Evolutionary conservation across 164 flowering plant genomes (phyloP), one percentile per base, ranked within the genome.

Genomic region (Vitis cinerea): DNA sequence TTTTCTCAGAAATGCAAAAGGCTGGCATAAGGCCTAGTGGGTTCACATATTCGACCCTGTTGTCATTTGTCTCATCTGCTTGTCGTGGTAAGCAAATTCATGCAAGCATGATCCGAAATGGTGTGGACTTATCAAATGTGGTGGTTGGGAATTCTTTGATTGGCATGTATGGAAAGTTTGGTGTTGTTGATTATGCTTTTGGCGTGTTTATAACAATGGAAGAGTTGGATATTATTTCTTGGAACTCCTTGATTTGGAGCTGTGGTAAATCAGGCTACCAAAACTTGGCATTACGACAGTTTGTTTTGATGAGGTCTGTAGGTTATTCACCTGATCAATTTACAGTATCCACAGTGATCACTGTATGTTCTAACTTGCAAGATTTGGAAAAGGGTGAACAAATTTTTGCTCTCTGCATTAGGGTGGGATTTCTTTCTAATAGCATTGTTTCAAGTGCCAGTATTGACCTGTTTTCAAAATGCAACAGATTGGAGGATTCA

Each of bases 381-480:
- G 68, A 80, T 76, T 75, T 86, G 77, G 84, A 71, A 50, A 82
- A 65, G 78, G 96, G 96, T 81, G 83, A 76, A 82, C 86, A 82
- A 78, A 54, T 80, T 29, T 81, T 88, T 70, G 83, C 83, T 77
- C 65, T 79, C 14, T 86, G 84, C 67, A 23, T 80, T 59, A 84
- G 80, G 77, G 55, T 78, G 78, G 96, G 90, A 50, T 84, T 79
- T 77, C 74, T 86, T 77, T 80, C 78, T 55, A 86, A 90, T 69
- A 63, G 86, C 59, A 77, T 88, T 74, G 82, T 90, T 63, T 75
- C 81, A 30, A 81, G 96, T 77, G 86, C 96, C n/a, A 63, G 74
- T 67, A 86, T 90, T 87, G 87, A 90, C 75, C 70, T 90, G 73
- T 90, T 90, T 69, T 80, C 96, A 70, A 87, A 86, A 78, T 90